Evolutionary conservation across 2,329 filamentous ascomycete species (phyloP).

Genomic region (Verticillium nonalfalfae): DNA sequence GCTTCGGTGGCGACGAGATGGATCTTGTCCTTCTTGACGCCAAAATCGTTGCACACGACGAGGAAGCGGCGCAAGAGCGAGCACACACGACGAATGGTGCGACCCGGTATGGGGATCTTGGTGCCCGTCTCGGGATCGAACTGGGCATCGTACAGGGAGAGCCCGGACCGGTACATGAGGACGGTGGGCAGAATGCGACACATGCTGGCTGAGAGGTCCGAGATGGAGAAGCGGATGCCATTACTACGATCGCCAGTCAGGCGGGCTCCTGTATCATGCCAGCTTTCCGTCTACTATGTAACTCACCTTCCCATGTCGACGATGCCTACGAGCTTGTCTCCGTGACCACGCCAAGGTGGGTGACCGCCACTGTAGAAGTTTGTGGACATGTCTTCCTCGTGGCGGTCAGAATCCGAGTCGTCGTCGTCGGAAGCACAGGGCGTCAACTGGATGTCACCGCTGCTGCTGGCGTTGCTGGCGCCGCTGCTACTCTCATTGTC

Average conservation of each 20-base stretch:
- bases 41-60: constrained; percentile 20
- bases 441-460: background rate
- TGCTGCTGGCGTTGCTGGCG: background rate
- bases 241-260: constrained; percentile 38
- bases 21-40: constrained; percentile 16
- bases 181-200: constrained; percentile 53
- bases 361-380: background rate
- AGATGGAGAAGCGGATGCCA: constrained; percentile 66
- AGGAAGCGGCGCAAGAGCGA: constrained; percentile 19
- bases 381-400: background rate
- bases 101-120: constrained; percentile 20
- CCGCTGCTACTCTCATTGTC: background rate
- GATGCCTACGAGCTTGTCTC: constrained; percentile 22
- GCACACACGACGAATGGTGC: constrained; percentile 18
- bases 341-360: constrained; percentile 22
- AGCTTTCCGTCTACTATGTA: background rate
- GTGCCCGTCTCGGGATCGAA: constrained; percentile 22
- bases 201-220: constrained; percentile 33
- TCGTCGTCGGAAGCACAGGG: background rate
- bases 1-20: constrained; percentile 25
- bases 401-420: background rate
- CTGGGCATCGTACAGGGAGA: constrained; percentile 25
- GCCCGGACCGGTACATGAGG: constrained; percentile 21
- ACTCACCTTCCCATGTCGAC: constrained; percentile 30
- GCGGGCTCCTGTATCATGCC: background rate